A percentile compares a stretch with the other conserved stretches of the same genome.
Evolutionary conservation across 495 filamentous ascomycete species (phyloP).

Genomic region (Astrocystis sublimbata): DNA sequence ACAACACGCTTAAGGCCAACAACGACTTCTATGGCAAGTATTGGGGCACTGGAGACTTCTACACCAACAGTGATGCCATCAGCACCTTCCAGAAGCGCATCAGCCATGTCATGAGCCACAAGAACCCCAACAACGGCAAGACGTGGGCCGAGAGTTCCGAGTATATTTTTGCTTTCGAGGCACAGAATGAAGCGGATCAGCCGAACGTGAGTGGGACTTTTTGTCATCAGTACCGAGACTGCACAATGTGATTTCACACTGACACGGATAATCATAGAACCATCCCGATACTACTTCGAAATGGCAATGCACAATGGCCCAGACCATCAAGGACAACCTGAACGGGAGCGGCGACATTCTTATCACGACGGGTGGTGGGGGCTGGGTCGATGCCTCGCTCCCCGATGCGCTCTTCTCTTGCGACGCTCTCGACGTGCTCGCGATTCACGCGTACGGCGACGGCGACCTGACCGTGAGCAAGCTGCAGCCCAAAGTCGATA

Average conservation of each 20-base stretch:
- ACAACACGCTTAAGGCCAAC: constrained; percentile 10
- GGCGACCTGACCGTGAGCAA: constrained; percentile 26
- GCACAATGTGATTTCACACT: background rate
- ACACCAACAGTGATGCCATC: constrained; percentile 21
- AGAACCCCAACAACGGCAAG: constrained; percentile 19
- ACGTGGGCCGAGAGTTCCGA: constrained; percentile 16
- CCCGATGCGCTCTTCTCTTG: constrained; percentile 12
- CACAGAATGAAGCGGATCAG: constrained; percentile 20
- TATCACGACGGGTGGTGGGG: constrained; percentile 9
- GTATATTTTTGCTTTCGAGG: constrained; percentile 26
- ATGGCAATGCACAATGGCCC: constrained; percentile 1
- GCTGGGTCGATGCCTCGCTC: constrained; percentile 15
- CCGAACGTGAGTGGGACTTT: background rate
- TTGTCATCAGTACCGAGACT: background rate
- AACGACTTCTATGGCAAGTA: constrained; percentile 13
- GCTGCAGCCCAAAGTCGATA: constrained; percentile 22
- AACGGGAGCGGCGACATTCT: background rate
- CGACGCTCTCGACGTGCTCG: constrained; percentile 14
- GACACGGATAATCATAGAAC: background rate
- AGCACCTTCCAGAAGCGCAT: constrained; percentile 22
- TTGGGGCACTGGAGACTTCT: constrained; percentile 17
- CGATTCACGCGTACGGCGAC: constrained; percentile 29
- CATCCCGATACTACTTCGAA: background rate
- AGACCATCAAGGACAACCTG: background rate
- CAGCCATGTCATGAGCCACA: constrained; percentile 20